Evolutionary conservation across 208 protist genomes (phyloP).

Genomic region (Borovskyia barvae): DNA sequence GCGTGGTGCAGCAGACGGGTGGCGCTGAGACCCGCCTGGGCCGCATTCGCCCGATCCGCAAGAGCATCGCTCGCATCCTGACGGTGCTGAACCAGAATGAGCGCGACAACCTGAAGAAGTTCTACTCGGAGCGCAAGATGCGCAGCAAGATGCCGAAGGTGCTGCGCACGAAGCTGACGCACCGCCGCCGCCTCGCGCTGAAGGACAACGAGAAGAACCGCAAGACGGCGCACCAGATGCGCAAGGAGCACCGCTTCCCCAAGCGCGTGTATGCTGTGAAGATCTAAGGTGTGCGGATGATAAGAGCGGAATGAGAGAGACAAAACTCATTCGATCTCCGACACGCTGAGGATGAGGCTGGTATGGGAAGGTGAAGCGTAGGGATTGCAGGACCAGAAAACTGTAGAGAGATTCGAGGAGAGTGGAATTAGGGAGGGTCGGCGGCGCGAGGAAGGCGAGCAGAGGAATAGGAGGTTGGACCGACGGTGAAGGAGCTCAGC

Average conservation of each 20-base stretch:
- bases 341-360: too few relatives aligned
- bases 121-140: constrained; percentile 94
- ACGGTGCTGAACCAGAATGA: constrained; percentile 97
- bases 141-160: constrained; percentile 71
- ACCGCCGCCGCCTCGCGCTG: constrained; percentile 84
- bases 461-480: too few relatives aligned
- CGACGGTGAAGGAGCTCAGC: too few relatives aligned
- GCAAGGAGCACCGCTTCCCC: constrained; percentile 77
- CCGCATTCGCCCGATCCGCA: constrained; percentile 96
- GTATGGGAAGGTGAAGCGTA: too few relatives aligned
- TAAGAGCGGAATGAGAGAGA: too few relatives aligned
- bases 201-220: constrained; percentile 87
- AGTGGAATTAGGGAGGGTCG: too few relatives aligned
- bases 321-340: too few relatives aligned
- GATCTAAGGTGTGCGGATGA: constrained; percentile 62
- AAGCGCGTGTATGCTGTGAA: constrained; percentile 89
- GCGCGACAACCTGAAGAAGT: constrained; percentile 89
- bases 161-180: constrained; percentile 85
- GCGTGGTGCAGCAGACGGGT: constrained; percentile 95
- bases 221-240: constrained; percentile 83
- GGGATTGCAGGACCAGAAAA: too few relatives aligned
- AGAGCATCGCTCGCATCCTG: constrained; percentile 96
- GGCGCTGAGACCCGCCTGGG: constrained; percentile 89
- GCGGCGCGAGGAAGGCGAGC: too few relatives aligned
- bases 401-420: too few relatives aligned